These are phyloP conservation scores for Vanilla planifolia DNA, from an alignment of 106 monocot species.

Conservation along the genomic window DNA sequence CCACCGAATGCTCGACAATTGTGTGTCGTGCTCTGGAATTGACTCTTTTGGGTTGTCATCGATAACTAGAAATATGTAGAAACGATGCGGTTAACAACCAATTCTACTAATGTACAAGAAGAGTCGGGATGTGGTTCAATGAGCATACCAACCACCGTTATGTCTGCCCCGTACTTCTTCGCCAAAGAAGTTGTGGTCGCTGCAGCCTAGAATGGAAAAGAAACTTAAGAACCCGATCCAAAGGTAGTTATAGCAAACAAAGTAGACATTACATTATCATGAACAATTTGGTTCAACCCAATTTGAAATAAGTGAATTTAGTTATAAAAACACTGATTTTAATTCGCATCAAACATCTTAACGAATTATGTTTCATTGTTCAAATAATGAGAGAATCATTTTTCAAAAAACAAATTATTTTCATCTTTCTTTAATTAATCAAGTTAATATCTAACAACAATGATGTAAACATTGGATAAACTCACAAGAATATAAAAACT, in stretches of 20 bases:
- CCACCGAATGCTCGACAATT: slow-evolving; percentile 79
- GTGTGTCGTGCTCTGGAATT: slow-evolving; percentile 81
- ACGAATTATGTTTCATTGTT: too few relatives aligned
- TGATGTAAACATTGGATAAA: too few relatives aligned
- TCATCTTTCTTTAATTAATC: too few relatives aligned
- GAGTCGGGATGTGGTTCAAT: slow-evolving; percentile 1
- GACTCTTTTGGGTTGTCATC: slow-evolving; percentile 89
- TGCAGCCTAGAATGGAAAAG: slow-evolving; percentile 47
- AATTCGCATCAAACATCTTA: too few relatives aligned
- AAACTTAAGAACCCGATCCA: neutral
- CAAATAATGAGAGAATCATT: too few relatives aligned
- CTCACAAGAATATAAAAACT: too few relatives aligned
- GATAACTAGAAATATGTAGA: slow-evolving; percentile 54
- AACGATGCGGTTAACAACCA: too few relatives aligned
- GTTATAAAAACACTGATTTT: too few relatives aligned
- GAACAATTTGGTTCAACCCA: neutral
- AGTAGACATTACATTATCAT: neutral
- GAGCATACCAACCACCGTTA: slow-evolving; percentile 90
- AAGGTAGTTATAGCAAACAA: too few relatives aligned
- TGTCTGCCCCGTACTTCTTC: slow-evolving; percentile 89
- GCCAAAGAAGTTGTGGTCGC: slow-evolving; percentile 77
- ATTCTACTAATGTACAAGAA: neutral
- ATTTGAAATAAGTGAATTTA: too few relatives aligned
- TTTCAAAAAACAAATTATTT: too few relatives aligned
- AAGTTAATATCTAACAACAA: too few relatives aligned